Conservation (phyloP, 768 basidiomycete species). For the Rhizopogon vinicolor region DNA sequence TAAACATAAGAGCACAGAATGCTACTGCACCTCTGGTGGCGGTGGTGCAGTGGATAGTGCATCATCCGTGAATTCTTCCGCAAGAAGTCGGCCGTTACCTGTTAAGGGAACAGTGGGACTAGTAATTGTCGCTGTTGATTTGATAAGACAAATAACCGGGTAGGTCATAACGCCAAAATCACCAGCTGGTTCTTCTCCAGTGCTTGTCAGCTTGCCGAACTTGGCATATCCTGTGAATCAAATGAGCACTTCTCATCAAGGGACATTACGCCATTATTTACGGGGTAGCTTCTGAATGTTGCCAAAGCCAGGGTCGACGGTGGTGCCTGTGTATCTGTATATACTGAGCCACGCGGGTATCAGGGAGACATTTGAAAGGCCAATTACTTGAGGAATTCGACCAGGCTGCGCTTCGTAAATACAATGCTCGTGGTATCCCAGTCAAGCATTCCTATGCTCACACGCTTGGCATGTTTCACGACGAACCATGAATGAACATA, state of each 20-base stretch:
- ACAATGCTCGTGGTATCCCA: slow-evolving; percentile 76
- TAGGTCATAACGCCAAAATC: slow-evolving; percentile 10
- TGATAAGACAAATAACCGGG: slow-evolving; percentile 3
- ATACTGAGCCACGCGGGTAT: slow-evolving; percentile 17
- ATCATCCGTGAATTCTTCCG: slow-evolving; percentile 46
- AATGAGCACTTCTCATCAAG: neutral
- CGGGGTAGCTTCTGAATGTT: slow-evolving; percentile 76
- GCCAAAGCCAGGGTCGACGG: slow-evolving; percentile 70
- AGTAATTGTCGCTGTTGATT: slow-evolving; percentile 8
- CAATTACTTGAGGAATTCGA: slow-evolving; percentile 73
- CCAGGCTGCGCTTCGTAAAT: slow-evolving; percentile 71
- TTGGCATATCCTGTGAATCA: slow-evolving; percentile 58
- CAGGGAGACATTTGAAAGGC: neutral
- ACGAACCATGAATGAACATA: slow-evolving; percentile 21
- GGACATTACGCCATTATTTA: slow-evolving; percentile 25
- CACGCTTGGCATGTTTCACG: neutral
- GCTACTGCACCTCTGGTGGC: slow-evolving; percentile 11
- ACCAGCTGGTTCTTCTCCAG: slow-evolving; percentile 23
- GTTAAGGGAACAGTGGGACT: slow-evolving; percentile 5
- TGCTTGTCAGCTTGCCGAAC: slow-evolving; percentile 49
- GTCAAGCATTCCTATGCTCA: slow-evolving; percentile 62
- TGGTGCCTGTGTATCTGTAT: slow-evolving; percentile 64
- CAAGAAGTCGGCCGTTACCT: slow-evolving; percentile 4
- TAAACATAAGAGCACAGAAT: neutral
- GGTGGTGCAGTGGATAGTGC: slow-evolving; percentile 57